phyloP scores from a whole-genome alignment of 2,329 filamentous ascomycete genomes.

The Colletotrichum musae region DNA sequence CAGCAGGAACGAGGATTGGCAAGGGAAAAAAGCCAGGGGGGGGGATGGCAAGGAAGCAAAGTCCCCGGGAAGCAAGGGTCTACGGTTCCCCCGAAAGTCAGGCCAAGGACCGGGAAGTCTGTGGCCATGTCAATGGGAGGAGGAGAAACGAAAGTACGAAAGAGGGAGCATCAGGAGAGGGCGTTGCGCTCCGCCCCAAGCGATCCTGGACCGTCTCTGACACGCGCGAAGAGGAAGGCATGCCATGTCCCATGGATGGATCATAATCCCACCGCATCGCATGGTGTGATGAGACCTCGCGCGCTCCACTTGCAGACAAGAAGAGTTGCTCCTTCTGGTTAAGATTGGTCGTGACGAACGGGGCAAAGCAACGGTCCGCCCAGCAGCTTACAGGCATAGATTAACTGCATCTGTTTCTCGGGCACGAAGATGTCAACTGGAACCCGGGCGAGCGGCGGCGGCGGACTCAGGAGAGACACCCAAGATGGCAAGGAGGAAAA shows the following conservation, averaged over 20 bases:
- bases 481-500: not conserved
- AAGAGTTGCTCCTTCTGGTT: slow-evolving; percentile 1
- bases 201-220: not conserved
- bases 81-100: not conserved
- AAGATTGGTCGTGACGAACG: slow-evolving; percentile 2
- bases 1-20: slow-evolving; percentile 17
- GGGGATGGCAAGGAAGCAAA: not conserved
- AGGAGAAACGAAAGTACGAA: not conserved
- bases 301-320: slow-evolving; percentile 14
- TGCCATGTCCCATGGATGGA: slow-evolving; percentile 6
- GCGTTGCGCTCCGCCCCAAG: not conserved
- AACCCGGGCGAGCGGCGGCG: not conserved
- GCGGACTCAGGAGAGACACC: not conserved
- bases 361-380: not conserved
- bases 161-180: slow-evolving; percentile 2
- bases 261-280: slow-evolving; percentile 12
- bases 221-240: not conserved
- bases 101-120: slow-evolving; percentile 2
- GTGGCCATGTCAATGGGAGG: not conserved
- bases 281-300: not conserved
- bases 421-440: slow-evolving; percentile 4
- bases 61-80: not conserved
- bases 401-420: not conserved
- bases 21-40: not conserved
- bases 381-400: not conserved